These are phyloP conservation scores for Diaporthe sp. DNA, from an alignment of 2,329 filamentous ascomycete genomes.

Conservation along the genomic window DNA sequence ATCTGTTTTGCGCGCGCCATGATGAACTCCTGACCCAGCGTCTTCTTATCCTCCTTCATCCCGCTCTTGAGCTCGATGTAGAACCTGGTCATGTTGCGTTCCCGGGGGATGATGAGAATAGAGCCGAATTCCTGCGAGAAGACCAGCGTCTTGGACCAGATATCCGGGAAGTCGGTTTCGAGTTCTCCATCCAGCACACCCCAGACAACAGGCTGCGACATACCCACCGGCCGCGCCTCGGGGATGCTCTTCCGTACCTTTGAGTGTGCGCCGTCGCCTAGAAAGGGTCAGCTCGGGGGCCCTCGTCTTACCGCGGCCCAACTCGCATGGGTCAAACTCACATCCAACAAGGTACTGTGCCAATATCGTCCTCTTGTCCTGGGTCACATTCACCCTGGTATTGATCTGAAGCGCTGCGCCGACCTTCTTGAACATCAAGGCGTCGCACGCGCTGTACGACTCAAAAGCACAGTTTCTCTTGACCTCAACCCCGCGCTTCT, in stretches of 20 bases:
- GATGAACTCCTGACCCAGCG: conserved; percentile 67
- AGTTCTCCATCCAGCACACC: conserved; percentile 71
- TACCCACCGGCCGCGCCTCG: conserved; percentile 58
- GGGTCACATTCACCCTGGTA: conserved; percentile 65
- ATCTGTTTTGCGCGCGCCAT: conserved; percentile 65
- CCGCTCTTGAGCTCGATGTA: conserved; percentile 49
- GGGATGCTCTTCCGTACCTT: conserved; percentile 65
- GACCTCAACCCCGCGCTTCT: conserved; percentile 73
- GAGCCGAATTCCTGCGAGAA: conserved; percentile 69
- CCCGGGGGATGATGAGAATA: conserved; percentile 71
- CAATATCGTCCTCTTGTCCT: conserved; percentile 61
- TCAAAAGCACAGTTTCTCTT: conserved; percentile 75
- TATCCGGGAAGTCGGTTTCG: conserved; percentile 72
- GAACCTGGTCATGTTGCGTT: conserved; percentile 68
- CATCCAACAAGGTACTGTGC: conserved; percentile 79
- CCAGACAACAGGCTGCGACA: conserved; percentile 57
- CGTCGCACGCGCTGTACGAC: conserved; percentile 59
- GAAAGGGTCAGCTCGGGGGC: conserved; percentile 39
- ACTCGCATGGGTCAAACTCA: conserved; percentile 48
- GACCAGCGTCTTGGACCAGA: conserved; percentile 71
- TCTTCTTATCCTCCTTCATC: conserved; percentile 45
- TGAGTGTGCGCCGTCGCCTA: conserved; percentile 66
- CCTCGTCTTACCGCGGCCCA: background rate
- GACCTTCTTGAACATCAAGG: conserved; percentile 56
- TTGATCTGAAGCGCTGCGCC: conserved; percentile 63